Conservation (phyloP, 2,329 filamentous ascomycete species). For the Cyclaneusma minus region DNA sequence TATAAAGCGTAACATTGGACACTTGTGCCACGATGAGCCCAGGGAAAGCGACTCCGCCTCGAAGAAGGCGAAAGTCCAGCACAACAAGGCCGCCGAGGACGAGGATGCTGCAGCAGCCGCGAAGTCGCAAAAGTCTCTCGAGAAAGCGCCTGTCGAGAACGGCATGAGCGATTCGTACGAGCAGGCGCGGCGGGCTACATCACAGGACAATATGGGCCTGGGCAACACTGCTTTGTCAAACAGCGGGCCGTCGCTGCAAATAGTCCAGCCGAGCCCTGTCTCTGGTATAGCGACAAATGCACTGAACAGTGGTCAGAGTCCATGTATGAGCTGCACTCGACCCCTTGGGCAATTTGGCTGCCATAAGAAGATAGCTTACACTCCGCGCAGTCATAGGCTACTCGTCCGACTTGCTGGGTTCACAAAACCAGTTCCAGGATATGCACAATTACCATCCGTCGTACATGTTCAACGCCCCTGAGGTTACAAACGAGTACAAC, state of each 20-base stretch:
- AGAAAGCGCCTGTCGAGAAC: too few species aligned
- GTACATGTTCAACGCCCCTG: conserved; percentile 88
- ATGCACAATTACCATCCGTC: conserved; percentile 89
- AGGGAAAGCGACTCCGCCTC: conserved; percentile 53
- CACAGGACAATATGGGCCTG: conserved; percentile 23
- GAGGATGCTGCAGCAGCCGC: conserved; percentile 42
- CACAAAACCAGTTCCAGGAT: conserved; percentile 74
- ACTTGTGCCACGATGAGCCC: conserved; percentile 95
- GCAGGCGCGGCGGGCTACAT: conserved; percentile 32
- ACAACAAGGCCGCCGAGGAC: conserved; percentile 39
- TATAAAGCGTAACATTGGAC: conserved; percentile 96
- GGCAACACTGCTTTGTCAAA: conserved; percentile 22
- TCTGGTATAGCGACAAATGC: conserved; percentile 50
- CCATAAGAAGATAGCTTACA: too few species aligned
- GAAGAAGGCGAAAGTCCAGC: conserved; percentile 63
- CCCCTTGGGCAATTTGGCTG: too few species aligned
- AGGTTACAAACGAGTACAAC: conserved; percentile 94
- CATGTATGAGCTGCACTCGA: conserved; percentile 43
- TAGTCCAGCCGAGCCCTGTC: conserved; percentile 57
- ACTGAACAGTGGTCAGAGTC: conserved; percentile 49
- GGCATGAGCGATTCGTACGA: conserved; percentile 39
- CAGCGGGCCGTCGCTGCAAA: conserved; percentile 40
- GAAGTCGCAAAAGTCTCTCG: conserved; percentile 28
- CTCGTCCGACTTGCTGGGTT: conserved; percentile 61
- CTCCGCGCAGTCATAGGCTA: conserved; percentile 53